A percentile compares a stretch with the other conserved stretches of the same genome.
phyloP scores from a whole-genome alignment of 2,329 filamentous ascomycete genomes.

The Fusarium siculi region DNA sequence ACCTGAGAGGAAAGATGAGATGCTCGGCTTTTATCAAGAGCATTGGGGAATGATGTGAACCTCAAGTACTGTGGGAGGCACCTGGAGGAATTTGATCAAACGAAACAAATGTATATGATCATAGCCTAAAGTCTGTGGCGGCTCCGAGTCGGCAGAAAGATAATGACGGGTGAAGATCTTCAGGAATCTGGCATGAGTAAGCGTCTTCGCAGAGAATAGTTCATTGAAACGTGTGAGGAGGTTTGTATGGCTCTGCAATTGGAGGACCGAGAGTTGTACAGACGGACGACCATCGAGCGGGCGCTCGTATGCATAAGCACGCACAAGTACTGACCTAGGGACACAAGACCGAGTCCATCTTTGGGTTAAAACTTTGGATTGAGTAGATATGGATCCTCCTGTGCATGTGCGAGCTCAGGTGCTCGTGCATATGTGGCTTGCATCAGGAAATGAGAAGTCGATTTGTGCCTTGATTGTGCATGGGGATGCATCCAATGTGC shows the following conservation, averaged over 20 bases:
- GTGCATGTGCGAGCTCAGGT: slow-evolving; percentile 22
- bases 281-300: slow-evolving; percentile 17
- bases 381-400: slow-evolving; percentile 11
- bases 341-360: slow-evolving; percentile 17
- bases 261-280: not conserved
- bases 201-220: slow-evolving; percentile 2
- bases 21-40: slow-evolving; percentile 7
- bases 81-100: slow-evolving; percentile 24
- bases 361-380: slow-evolving; percentile 18
- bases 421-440: slow-evolving; percentile 42
- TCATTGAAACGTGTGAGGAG: slow-evolving; percentile 1
- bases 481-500: slow-evolving; percentile 14
- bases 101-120: not conserved
- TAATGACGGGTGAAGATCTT: slow-evolving; percentile 27
- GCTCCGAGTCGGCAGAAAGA: slow-evolving; percentile 13
- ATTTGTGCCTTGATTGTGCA: slow-evolving; percentile 44
- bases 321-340: slow-evolving; percentile 21
- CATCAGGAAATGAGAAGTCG: slow-evolving; percentile 43
- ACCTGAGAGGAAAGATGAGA: not conserved
- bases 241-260: slow-evolving; percentile 1
- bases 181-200: slow-evolving; percentile 10
- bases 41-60: not conserved
- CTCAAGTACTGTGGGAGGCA: not conserved
- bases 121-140: not conserved
- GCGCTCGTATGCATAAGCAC: slow-evolving; percentile 20